Evolutionary conservation across 1,284 basidiomycete genomes (phyloP).

Genomic region (Hypsizygus ulmarius): DNA sequence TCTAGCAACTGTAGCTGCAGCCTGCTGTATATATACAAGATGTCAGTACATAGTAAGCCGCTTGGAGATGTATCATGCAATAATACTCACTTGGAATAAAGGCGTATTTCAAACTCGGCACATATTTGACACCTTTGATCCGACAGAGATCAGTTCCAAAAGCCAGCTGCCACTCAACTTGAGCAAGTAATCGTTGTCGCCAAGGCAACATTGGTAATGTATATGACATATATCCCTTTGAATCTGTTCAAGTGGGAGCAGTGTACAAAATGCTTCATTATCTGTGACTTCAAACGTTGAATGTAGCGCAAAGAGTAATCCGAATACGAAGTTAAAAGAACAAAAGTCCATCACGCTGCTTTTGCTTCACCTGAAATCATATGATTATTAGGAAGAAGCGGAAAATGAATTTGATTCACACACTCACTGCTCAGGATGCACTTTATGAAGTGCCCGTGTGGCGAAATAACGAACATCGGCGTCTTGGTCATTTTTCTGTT

Average conservation of each 20-base stretch:
- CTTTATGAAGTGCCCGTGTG: slow-evolving; percentile 66
- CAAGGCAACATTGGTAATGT: no score
- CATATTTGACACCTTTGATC: no score
- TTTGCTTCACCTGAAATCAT: not conserved
- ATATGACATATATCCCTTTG: not conserved
- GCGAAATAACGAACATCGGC: slow-evolving; percentile 95
- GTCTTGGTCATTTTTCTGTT: slow-evolving; percentile 88
- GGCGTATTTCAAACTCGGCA: no score
- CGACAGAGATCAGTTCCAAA: no score
- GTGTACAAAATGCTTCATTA: slow-evolving; percentile 5
- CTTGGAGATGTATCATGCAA: no score
- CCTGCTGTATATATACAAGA: no score
- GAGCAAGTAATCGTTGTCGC: no score
- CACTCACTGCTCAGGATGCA: slow-evolving; percentile 20
- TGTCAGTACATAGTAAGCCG: no score
- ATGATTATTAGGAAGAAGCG: not conserved
- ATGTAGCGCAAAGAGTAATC: slow-evolving; percentile 2
- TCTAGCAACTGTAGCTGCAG: no score
- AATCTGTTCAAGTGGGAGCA: not conserved
- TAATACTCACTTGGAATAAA: no score
- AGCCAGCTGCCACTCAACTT: no score
- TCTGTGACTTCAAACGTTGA: not conserved
- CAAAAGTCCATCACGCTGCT: not conserved
- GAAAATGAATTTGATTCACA: not conserved
- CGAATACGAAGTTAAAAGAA: not conserved